A percentile compares a stretch with the other conserved stretches of the same genome.
Conservation (phyloP, 257 asterid species). For the Linaria vulgaris region DNA sequence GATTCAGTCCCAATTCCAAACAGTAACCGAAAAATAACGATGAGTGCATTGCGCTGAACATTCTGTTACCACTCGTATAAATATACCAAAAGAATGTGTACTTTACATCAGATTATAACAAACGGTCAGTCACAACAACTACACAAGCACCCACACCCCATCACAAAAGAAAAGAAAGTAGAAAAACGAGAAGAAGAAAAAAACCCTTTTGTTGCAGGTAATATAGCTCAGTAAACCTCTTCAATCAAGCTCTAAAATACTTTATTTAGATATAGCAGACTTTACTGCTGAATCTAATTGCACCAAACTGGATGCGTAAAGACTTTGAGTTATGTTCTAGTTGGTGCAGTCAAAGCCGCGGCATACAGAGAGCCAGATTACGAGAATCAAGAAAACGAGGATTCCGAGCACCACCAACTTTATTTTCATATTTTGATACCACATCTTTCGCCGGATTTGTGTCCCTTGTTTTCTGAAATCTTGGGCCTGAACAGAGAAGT, state of each 20-base stretch:
- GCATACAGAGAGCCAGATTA: conserved; percentile 78
- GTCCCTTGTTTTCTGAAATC: conserved; percentile 48
- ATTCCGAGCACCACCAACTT: conserved; percentile 74
- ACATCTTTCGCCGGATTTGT: conserved; percentile 77
- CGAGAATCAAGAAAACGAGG: conserved; percentile 53
- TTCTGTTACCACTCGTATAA: not conserved
- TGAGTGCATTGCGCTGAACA: not conserved
- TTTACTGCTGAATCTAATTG: no score
- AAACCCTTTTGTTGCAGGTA: not conserved
- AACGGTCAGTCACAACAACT: not conserved
- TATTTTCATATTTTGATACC: conserved; percentile 91
- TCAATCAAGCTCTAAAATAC: not conserved
- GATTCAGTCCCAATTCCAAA: no score
- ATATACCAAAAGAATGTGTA: not conserved
- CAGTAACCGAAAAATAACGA: not conserved
- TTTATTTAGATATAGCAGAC: not conserved
- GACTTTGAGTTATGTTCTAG: conserved; percentile 31
- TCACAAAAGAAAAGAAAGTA: not conserved
- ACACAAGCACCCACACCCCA: not conserved
- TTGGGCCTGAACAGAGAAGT: conserved; percentile 58
- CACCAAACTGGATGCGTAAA: not conserved
- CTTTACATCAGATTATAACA: not conserved
- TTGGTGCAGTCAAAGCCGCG: conserved; percentile 67
- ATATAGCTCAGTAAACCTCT: not conserved
- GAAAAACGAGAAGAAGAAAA: not conserved